Base-by-base conservation (phyloP, 2,329 filamentous ascomycete genomes). In the Volutella citrinella region DNA sequence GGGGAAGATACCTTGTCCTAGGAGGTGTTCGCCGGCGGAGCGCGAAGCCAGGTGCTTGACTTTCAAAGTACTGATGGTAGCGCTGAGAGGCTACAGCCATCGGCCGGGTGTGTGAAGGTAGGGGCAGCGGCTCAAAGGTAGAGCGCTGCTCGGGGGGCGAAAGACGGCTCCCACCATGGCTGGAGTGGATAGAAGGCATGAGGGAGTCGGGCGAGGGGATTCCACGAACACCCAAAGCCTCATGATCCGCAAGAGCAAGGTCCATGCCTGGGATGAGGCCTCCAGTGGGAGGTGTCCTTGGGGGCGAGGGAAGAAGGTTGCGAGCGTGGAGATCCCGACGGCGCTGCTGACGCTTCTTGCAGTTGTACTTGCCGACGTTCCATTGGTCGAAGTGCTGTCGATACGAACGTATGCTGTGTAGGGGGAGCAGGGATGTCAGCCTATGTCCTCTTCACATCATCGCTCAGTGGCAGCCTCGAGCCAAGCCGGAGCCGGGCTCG, bases 331-430 rank as follows among this genome's bases (percentile, higher is more conserved):
- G n/a, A n/a, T n/a, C n/a, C n/a, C n/a, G 38, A 35, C 42, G 40
- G 24, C 48, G 48, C 7, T 30, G 34, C 15, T 42, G 27, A 24
- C 55, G 54, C 30, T 55, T 57, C 42, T 56, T 65, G 48, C 63
- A 61, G 33, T 65, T 69, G 51, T 75, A 74, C 49, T 75, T 75
- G 45, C 55, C 51, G 25, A 71, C 44, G 5, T 56, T 46, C 71
- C 71, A 74, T 38, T 52, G 59, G 16, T 66, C 60, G 40, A 75
- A 63, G 22, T 66, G 60, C n/a, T 68, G 67, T 14, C 69, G 59
- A 45, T 73, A 75, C 4, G 70, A 68, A 32, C 71, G 66, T n/a
- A 57, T 61, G 12, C 57, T 60, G 18, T 21, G 16, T 5, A 27
- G 16, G 7, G n/a, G 34, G 7, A 20, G 21, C 3, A 26, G 5